Conservation (phyloP, 176 grass and related monocot genomes). For the Puccinellia tenuiflora region DNA sequence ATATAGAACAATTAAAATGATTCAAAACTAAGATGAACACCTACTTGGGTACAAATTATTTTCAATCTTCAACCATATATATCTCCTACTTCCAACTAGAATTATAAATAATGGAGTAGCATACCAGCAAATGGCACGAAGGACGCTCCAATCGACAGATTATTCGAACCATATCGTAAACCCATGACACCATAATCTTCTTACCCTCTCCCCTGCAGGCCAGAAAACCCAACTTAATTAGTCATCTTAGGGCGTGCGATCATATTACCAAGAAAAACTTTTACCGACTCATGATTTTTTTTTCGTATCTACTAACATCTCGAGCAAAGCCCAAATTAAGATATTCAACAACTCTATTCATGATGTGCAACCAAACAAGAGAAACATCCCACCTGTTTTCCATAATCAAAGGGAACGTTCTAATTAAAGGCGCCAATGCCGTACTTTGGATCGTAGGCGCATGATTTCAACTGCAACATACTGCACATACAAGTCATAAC, state of each 20-base stretch:
- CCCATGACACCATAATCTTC: neutral
- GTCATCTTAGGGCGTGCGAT: neutral
- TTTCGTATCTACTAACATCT: neutral
- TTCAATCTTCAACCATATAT: neutral
- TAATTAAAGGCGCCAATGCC: constrained; percentile 48
- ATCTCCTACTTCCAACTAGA: neutral
- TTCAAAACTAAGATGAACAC: neutral
- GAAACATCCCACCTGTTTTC: constrained; percentile 29
- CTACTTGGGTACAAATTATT: neutral
- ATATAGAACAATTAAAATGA: too few species aligned
- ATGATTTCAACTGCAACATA: constrained; percentile 40
- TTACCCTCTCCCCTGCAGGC: neutral
- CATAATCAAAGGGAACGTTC: constrained; percentile 51
- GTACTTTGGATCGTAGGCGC: constrained; percentile 47
- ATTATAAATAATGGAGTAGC: neutral
- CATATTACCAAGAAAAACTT: neutral
- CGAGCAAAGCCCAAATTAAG: neutral
- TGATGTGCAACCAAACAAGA: neutral
- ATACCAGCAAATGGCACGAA: neutral
- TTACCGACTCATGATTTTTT: neutral
- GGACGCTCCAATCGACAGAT: neutral
- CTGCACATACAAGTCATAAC: constrained; percentile 10
- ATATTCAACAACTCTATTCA: neutral
- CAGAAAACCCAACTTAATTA: neutral
- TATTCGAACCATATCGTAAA: neutral